Conservation (phyloP, 164 flowering plant genomes). For the Houttuynia cordata region DNA sequence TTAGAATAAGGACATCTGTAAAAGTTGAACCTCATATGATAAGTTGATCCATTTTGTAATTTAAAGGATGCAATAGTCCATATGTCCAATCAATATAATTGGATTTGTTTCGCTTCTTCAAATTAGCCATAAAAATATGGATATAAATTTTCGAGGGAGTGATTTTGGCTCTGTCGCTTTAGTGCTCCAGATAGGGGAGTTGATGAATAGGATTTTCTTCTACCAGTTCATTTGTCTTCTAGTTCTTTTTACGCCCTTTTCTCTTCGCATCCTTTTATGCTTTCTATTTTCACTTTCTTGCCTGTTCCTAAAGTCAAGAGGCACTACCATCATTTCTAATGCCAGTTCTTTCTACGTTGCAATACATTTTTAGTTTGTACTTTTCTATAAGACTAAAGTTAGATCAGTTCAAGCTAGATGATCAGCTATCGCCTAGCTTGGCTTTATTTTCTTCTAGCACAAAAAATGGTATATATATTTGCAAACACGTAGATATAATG, state of each 20-base stretch:
- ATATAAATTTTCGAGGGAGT: too few relatives aligned
- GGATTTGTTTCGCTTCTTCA: not conserved
- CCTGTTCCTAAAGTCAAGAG: constrained; percentile 4
- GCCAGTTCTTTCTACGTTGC: too few relatives aligned
- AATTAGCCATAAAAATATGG: too few relatives aligned
- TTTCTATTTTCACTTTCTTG: not conserved
- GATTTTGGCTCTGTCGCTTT: not conserved
- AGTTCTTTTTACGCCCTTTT: not conserved
- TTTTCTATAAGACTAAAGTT: too few relatives aligned
- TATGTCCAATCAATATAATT: not conserved
- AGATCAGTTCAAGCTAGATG: too few relatives aligned
- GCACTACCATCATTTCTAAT: constrained; percentile 1
- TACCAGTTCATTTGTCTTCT: not conserved
- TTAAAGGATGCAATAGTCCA: not conserved
- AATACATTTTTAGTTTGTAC: too few relatives aligned
- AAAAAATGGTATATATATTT: too few relatives aligned
- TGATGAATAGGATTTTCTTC: not conserved
- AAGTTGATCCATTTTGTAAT: not conserved
- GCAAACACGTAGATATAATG: too few relatives aligned
- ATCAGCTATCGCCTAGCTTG: too few relatives aligned
- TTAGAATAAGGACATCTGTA: not conserved
- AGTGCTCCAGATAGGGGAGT: not conserved
- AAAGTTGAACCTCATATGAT: not conserved
- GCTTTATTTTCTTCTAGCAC: too few relatives aligned
- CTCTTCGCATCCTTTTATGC: not conserved